Conservation (phyloP, 129 eudicot species). For the Daucus carota region DNA sequence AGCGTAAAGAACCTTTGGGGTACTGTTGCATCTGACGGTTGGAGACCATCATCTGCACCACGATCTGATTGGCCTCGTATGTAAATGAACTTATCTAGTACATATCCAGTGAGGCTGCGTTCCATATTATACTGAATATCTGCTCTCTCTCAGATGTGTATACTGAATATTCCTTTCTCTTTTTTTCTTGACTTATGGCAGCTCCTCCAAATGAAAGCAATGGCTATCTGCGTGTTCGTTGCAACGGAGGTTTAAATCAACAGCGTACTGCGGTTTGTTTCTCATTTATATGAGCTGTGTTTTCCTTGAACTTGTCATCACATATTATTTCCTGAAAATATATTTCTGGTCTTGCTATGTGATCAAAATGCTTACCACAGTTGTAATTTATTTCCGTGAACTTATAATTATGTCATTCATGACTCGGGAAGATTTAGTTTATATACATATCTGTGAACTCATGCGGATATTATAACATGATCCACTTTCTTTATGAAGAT, state of each 20-base stretch:
- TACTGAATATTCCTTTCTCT: constrained; percentile 6
- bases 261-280: constrained; percentile 82
- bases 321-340: background rate
- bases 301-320: background rate
- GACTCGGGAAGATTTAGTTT: background rate
- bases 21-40: constrained; percentile 64
- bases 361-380: background rate
- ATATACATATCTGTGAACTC: background rate
- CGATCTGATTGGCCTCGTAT: constrained; percentile 89
- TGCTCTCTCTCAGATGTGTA: constrained; percentile 11
- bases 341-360: background rate
- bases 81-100: constrained; percentile 19
- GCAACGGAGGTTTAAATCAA: constrained; percentile 97
- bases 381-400: background rate
- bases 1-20: constrained; percentile 67
- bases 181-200: constrained; percentile 18
- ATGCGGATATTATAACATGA: background rate
- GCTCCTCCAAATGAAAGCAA: constrained; percentile 80
- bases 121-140: background rate
- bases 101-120: background rate
- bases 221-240: constrained; percentile 88
- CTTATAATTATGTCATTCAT: background rate
- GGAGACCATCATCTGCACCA: constrained; percentile 92
- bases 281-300: constrained; percentile 7
- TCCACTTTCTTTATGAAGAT: background rate